These are phyloP conservation scores for Coemansia sp. DNA, from an alignment of 192 early-diverging fungal genomes.

Conservation along the genomic window DNA sequence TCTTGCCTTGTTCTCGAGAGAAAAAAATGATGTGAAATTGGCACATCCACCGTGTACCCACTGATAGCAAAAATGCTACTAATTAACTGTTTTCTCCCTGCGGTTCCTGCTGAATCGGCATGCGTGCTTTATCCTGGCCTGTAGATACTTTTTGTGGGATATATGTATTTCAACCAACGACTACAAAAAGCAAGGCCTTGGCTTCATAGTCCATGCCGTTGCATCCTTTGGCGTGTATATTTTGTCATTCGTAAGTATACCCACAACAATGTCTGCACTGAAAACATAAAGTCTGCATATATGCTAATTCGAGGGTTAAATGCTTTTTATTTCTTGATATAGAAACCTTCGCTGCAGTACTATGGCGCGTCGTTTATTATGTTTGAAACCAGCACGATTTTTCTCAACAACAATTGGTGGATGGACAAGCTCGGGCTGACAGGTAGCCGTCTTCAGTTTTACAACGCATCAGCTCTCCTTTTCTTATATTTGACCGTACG, in stretches of 20 bases:
- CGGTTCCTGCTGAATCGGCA: neutral
- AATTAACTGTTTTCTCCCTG: neutral
- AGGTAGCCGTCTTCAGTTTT: conserved; percentile 73
- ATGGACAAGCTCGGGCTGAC: conserved; percentile 87
- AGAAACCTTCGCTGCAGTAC: conserved; percentile 84
- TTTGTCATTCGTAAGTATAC: conserved; percentile 61
- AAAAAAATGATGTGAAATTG: neutral
- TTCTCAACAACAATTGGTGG: conserved; percentile 90
- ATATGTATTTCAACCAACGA: conserved; percentile 67
- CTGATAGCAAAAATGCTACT: neutral
- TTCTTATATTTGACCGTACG: conserved; percentile 74
- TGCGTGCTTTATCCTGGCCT: neutral
- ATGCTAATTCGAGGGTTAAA: neutral
- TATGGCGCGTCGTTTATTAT: conserved; percentile 87
- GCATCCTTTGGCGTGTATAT: conserved; percentile 76
- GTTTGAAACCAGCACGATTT: conserved; percentile 90
- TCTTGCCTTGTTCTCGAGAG: conserved; percentile 1
- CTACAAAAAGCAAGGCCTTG: conserved; percentile 69
- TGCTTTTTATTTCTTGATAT: conserved; percentile 4
- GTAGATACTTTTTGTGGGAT: conserved; percentile 95
- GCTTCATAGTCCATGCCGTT: conserved; percentile 82
- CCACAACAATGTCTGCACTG: neutral
- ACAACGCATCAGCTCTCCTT: conserved; percentile 84
- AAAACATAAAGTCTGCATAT: neutral
- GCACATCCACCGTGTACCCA: neutral